Percentiles rank a stretch among this genome's conserved stretches.
Conservation (phyloP, 78 protist species). For the Dictyostelium citrinum region DNA sequence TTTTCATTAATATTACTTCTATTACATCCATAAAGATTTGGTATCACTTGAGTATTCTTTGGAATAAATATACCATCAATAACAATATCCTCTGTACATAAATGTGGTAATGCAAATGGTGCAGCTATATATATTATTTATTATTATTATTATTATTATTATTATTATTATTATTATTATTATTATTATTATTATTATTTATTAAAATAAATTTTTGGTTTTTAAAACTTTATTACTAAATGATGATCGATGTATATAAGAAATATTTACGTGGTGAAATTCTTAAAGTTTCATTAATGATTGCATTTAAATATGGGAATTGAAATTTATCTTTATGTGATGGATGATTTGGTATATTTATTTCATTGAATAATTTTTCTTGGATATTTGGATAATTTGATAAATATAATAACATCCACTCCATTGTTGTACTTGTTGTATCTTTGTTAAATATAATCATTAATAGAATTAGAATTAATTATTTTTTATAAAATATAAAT, state of each 20-base stretch:
- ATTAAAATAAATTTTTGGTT: too few relatives aligned
- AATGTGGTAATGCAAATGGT: background rate
- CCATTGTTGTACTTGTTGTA: constrained; percentile 14
- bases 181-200: too few relatives aligned
- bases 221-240: too few relatives aligned
- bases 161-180: too few relatives aligned
- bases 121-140: background rate
- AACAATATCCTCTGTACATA: background rate
- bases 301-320: background rate
- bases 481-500: too few relatives aligned
- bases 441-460: background rate
- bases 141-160: too few relatives aligned
- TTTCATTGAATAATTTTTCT: constrained; percentile 8
- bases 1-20: background rate
- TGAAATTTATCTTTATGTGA: background rate
- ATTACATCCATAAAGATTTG: background rate
- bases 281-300: constrained; percentile 13
- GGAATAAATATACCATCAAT: constrained; percentile 28
- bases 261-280: background rate
- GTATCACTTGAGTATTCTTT: background rate
- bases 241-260: background rate
- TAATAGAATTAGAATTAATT: too few relatives aligned
- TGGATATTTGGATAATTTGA: constrained; percentile 10
- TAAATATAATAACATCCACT: constrained; percentile 12
- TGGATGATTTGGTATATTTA: background rate